Conservation (phyloP, 2,329 filamentous ascomycete species). For the Helminthosporium solani region DNA sequence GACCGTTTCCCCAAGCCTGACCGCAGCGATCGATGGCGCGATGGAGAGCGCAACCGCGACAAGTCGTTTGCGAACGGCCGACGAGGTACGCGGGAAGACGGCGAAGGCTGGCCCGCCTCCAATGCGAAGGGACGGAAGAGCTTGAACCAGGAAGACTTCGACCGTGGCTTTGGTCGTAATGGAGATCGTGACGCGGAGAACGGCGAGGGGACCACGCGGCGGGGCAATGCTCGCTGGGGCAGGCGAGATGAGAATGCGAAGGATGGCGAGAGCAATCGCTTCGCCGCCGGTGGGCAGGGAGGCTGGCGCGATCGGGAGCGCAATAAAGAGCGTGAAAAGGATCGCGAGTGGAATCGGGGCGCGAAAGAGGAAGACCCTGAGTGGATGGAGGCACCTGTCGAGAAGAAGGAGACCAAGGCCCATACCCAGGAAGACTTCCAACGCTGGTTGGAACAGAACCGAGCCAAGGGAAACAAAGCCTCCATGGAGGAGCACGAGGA, state of each 20-base stretch:
- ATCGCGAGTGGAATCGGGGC: slow-evolving; percentile 57
- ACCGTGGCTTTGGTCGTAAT: slow-evolving; percentile 63
- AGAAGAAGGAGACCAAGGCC: slow-evolving; percentile 66
- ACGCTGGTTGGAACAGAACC: slow-evolving; percentile 92
- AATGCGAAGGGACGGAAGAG: slow-evolving; percentile 73
- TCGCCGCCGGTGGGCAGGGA: slow-evolving; percentile 44
- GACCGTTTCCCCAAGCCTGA: slow-evolving; percentile 33
- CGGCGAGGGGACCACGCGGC: slow-evolving; percentile 55
- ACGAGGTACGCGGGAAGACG: slow-evolving; percentile 52
- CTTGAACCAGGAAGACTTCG: slow-evolving; percentile 69
- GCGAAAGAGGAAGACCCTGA: slow-evolving; percentile 70
- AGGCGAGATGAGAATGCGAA: slow-evolving; percentile 59
- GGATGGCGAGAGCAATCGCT: slow-evolving; percentile 47
- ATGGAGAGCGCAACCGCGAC: slow-evolving; percentile 40
- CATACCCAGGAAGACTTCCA: slow-evolving; percentile 91
- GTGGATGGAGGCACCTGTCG: slow-evolving; percentile 73
- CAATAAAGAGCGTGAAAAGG: slow-evolving; percentile 37
- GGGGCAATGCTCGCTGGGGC: slow-evolving; percentile 65
- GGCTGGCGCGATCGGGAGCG: slow-evolving; percentile 59
- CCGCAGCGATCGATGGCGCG: slow-evolving; percentile 45
- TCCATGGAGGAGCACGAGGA: slow-evolving; percentile 51
- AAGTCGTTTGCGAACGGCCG: slow-evolving; percentile 42
- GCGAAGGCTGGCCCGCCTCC: slow-evolving; percentile 65
- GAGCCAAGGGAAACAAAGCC: slow-evolving; percentile 61
- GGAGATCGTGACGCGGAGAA: slow-evolving; percentile 45